Conservation (phyloP, 768 basidiomycete genomes). For the Trametes punicea region DNA sequence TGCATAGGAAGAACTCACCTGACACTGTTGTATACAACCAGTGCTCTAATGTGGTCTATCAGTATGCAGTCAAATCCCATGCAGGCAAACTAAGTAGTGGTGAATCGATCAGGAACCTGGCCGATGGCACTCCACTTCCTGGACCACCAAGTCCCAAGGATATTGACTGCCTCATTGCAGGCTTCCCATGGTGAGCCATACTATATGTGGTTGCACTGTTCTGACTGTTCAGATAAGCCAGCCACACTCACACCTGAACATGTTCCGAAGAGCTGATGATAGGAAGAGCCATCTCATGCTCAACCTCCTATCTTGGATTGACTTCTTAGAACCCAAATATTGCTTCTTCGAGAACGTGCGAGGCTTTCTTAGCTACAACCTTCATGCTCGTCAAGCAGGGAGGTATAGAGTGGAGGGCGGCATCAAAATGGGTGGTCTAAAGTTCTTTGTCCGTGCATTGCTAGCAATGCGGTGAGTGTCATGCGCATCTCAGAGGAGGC, state of each 20-base stretch:
- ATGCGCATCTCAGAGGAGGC: neutral
- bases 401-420: conserved; percentile 55
- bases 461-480: conserved; percentile 58
- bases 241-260: conserved; percentile 70
- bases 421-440: conserved; percentile 70
- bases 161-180: conserved; percentile 61
- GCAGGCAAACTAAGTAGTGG: conserved; percentile 31
- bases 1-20: conserved; percentile 49
- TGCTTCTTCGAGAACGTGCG: conserved; percentile 50
- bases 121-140: conserved; percentile 35
- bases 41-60: conserved; percentile 62
- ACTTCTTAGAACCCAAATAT: conserved; percentile 39
- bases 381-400: conserved; percentile 36
- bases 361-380: conserved; percentile 41
- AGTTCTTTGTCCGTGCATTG: conserved; percentile 58
- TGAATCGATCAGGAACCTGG: conserved; percentile 39
- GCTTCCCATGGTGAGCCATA: conserved; percentile 69
- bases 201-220: too few relatives aligned
- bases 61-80: conserved; percentile 53
- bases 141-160: conserved; percentile 47
- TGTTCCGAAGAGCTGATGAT: conserved; percentile 65
- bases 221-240: too few relatives aligned
- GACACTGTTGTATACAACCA: conserved; percentile 61
- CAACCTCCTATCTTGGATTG: conserved; percentile 47
- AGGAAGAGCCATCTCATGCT: conserved; percentile 66